Evolutionary conservation across 305 asterid species (phyloP), one percentile per base, ranked within the genome.

Genomic region (Vinca major): DNA sequence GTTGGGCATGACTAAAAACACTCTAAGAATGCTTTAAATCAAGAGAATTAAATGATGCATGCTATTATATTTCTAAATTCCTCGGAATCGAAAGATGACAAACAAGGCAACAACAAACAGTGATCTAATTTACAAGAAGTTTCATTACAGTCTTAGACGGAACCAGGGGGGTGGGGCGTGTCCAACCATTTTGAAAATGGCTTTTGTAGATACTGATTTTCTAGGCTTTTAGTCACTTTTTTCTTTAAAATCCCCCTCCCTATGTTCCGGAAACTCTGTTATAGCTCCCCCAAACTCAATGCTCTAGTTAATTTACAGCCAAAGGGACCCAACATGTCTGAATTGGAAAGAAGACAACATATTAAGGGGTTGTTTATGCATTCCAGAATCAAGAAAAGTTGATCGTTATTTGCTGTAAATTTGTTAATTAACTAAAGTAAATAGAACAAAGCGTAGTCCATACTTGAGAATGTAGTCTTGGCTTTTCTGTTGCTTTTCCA

Each of bases 401-500:
- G 4, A 20, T 10, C 26, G 1, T 4, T 39, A 26, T 4, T 63
- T 54, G 41, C 50, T 17, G 41, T 40, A 11, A 12, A 14, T 40
- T 56, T 39, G 13, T 8, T 4, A 19, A 51, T 26, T 17, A 37
- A 47, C 10, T 41, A 37, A 55, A 67, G 41, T 5, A 41, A 55
- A 48, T 36, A 10, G 36, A 10, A 68, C 49, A 62, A 73, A 40
- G 57, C 62, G 48, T 48, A 77, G 58, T 58, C 54, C 91, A 19
- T 89, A 89, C 99, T 86, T 71, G 96, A 71, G 10, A 61, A 17
- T 61, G 85, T 62, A 49, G 80, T 73, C 57, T 74, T 55, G 33
- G 85, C 83, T 79, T 85, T 91, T 73, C 41, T 54, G 54, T 78
- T 91, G 63, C 75, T 87, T 83, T 80, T 91, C 80, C 76, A 83